These are phyloP conservation scores for Phialemoniopsis sp. DNA, from an alignment of 2,329 filamentous ascomycete species.

Conservation along the genomic window DNA sequence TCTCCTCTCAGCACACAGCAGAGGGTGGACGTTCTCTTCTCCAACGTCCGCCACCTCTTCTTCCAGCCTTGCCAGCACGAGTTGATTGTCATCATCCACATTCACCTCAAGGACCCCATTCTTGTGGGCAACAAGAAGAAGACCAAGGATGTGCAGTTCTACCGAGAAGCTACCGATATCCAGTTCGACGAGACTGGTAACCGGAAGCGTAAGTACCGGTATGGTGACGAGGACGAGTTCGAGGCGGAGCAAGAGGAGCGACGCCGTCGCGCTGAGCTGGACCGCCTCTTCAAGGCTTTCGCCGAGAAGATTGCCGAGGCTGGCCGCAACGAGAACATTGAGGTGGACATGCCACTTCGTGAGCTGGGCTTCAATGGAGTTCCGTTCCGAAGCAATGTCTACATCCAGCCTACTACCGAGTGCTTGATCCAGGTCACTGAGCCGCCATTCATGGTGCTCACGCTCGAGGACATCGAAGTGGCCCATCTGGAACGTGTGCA, in stretches of 20 bases:
- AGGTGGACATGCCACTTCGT: conserved; percentile 94
- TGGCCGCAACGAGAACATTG: conserved; percentile 82
- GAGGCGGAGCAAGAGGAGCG: conserved; percentile 98
- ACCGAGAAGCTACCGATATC: conserved; percentile 95
- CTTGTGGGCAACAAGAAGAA: conserved; percentile 97
- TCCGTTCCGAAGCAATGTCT: conserved; percentile 90
- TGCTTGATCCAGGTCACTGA: conserved; percentile 96
- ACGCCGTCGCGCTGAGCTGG: conserved; percentile 82
- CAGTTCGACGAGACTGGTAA: conserved; percentile 99
- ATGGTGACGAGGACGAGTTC: conserved; percentile 97
- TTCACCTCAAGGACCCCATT: conserved; percentile 96
- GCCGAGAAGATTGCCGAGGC: conserved; percentile 97
- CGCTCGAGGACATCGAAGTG: conserved; percentile 91
- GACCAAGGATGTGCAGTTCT: conserved; percentile 98
- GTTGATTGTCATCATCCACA: conserved; percentile 95
- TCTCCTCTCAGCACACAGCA: conserved; percentile 76
- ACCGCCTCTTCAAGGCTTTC: conserved; percentile 93
- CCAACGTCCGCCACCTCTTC: conserved; percentile 97
- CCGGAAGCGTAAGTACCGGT: conserved; percentile 93
- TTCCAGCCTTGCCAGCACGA: conserved; percentile 97
- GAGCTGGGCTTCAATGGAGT: conserved; percentile 97
- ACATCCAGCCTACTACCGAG: conserved; percentile 93
- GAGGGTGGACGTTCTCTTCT: conserved; percentile 90
- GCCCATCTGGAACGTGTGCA: conserved; percentile 94
- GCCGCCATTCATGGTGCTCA: conserved; percentile 93